phyloP scores from a whole-genome alignment of 768 basidiomycete genomes.

The Scleroderma citrinum region DNA sequence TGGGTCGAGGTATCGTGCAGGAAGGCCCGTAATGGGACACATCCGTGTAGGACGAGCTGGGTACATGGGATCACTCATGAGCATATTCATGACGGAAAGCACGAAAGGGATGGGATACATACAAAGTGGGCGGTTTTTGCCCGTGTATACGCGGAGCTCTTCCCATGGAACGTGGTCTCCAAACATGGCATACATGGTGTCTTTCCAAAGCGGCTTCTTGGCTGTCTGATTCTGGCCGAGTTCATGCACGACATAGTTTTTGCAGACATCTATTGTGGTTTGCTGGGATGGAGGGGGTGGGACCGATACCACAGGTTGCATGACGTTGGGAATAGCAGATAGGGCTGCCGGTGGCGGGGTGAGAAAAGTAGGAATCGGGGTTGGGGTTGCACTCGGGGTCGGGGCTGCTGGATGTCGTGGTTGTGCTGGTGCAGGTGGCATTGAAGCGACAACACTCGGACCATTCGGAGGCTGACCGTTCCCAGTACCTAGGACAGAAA shows the following conservation, averaged over 20 bases:
- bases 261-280: slow-evolving; percentile 47
- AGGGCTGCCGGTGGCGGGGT: background rate
- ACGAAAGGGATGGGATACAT: slow-evolving; percentile 13
- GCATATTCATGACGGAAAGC: background rate
- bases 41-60: slow-evolving; percentile 58
- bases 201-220: slow-evolving; percentile 55
- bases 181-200: slow-evolving; percentile 79
- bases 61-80: background rate
- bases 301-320: slow-evolving; percentile 1
- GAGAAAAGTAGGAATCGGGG: background rate
- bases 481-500: background rate
- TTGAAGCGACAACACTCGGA: background rate
- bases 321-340: background rate
- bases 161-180: slow-evolving; percentile 84
- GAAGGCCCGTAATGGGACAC: slow-evolving; percentile 76
- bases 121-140: slow-evolving; percentile 64
- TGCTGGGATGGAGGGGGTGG: slow-evolving; percentile 14
- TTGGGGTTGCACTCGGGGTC: background rate
- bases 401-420: background rate
- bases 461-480: background rate
- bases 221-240: slow-evolving; percentile 38
- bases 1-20: slow-evolving; percentile 78
- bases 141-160: slow-evolving; percentile 55
- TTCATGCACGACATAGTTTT: slow-evolving; percentile 72
- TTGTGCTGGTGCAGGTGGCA: background rate